Conservation (phyloP, 345 rosid genomes). For the Brassica nigra region DNA sequence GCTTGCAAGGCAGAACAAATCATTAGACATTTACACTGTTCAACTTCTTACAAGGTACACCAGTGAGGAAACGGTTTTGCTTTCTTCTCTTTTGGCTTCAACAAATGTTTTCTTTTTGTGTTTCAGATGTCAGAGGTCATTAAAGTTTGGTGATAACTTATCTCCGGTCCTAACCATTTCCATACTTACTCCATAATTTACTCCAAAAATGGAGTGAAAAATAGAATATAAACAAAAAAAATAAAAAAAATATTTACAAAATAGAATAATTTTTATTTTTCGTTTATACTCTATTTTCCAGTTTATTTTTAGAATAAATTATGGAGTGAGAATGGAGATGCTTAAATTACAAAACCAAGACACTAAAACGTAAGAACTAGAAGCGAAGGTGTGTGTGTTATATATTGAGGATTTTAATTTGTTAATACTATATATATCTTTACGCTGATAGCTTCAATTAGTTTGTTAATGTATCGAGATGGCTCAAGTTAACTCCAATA, state of each 20-base stretch:
- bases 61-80: not conserved
- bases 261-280: no score
- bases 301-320: no score
- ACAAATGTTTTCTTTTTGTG: not conserved
- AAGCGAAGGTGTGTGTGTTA: conserved; percentile 33
- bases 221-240: no score
- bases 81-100: not conserved
- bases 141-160: conserved; percentile 44
- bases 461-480: no score
- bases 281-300: no score
- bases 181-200: no score
- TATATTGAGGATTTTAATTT: no score
- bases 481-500: conserved; percentile 17
- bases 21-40: conserved; percentile 41
- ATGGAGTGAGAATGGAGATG: no score
- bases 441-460: no score
- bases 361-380: conserved; percentile 67
- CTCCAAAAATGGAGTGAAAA: no score
- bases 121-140: conserved; percentile 49
- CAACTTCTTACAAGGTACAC: conserved; percentile 47
- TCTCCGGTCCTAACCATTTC: conserved; percentile 31
- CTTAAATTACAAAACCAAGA: conserved; percentile 45
- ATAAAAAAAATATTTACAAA: no score
- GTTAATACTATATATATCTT: no score
- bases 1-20: conserved; percentile 69